Evolutionary conservation across 495 filamentous ascomycete genomes (phyloP).

Genomic region (Umbilicaria muhlenbergii): DNA sequence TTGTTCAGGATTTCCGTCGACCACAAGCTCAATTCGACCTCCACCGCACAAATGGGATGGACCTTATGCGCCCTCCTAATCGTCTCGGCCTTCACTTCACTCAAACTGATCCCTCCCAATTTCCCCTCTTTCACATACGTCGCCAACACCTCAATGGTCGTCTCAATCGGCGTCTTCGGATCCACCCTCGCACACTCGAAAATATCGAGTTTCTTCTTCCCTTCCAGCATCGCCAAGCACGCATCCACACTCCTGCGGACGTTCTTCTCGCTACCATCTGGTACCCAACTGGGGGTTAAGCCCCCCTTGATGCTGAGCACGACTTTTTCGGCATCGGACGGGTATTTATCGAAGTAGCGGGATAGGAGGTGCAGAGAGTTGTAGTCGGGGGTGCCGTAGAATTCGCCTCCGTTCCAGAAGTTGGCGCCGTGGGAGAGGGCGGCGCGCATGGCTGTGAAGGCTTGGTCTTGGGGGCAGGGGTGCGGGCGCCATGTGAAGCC

Average conservation of each 20-base stretch:
- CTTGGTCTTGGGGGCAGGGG: conserved; percentile 40
- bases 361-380: conserved; percentile 46
- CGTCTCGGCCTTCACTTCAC: conserved; percentile 56
- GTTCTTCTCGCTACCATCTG: conserved; percentile 46
- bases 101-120: conserved; percentile 60
- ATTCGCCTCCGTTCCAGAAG: conserved; percentile 70
- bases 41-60: conserved; percentile 55
- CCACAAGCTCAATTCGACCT: conserved; percentile 67
- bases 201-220: conserved; percentile 68
- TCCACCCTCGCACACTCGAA: conserved; percentile 69
- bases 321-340: conserved; percentile 43
- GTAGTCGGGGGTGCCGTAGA: conserved; percentile 58
- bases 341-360: conserved; percentile 44
- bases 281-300: conserved; percentile 17
- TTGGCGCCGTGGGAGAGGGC: conserved; percentile 50
- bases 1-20: conserved; percentile 54
- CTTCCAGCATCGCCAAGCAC: conserved; percentile 37
- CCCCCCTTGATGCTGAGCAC: conserved; percentile 47
- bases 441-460: conserved; percentile 52
- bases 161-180: conserved; percentile 40
- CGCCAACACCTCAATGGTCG: conserved; percentile 34
- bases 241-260: conserved; percentile 53
- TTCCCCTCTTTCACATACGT: conserved; percentile 39
- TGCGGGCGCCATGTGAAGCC: conserved; percentile 60
- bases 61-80: conserved; percentile 58